phyloP scores from a whole-genome alignment of 2,329 filamentous ascomycete species.

The Clonostachys byssicola region DNA sequence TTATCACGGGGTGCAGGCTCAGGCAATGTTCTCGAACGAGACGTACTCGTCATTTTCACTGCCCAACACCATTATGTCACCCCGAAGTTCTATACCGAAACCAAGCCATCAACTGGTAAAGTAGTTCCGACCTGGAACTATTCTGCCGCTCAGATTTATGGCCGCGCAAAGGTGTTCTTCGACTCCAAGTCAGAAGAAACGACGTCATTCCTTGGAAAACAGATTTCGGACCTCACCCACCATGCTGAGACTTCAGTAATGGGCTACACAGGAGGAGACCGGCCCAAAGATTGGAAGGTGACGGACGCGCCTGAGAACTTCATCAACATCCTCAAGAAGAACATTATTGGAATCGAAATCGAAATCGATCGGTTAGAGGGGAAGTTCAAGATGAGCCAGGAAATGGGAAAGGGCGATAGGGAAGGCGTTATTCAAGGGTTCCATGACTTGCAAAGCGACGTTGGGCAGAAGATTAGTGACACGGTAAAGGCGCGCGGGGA shows the following conservation, averaged over 20 bases:
- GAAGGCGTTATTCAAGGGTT: slow-evolving; percentile 57
- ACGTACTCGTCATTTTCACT: slow-evolving; percentile 62
- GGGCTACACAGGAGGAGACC: slow-evolving; percentile 38
- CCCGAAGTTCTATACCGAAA: slow-evolving; percentile 63
- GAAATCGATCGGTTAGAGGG: slow-evolving; percentile 49
- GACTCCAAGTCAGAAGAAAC: slow-evolving; percentile 42
- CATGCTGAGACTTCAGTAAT: slow-evolving; percentile 51
- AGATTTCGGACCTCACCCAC: slow-evolving; percentile 47
- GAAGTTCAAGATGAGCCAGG: slow-evolving; percentile 67
- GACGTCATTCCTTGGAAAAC: slow-evolving; percentile 38
- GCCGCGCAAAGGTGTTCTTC: slow-evolving; percentile 46
- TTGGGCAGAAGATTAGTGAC: slow-evolving; percentile 19
- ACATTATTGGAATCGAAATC: slow-evolving; percentile 59
- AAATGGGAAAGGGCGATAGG: slow-evolving; percentile 45
- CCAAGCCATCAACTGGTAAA: slow-evolving; percentile 60
- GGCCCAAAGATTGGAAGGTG: slow-evolving; percentile 47
- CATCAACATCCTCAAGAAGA: slow-evolving; percentile 51
- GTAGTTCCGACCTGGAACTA: slow-evolving; percentile 73
- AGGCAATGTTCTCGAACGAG: slow-evolving; percentile 32
- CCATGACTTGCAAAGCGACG: slow-evolving; percentile 20
- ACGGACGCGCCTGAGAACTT: slow-evolving; percentile 52
- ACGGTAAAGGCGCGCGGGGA: slow-evolving; percentile 19
- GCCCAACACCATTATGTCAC: slow-evolving; percentile 58
- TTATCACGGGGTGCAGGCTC: slow-evolving; percentile 12
- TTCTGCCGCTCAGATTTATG: slow-evolving; percentile 60